Evolutionary conservation across 2,329 filamentous ascomycete species (phyloP).

Genomic region (Xylariomycetidae sp.): DNA sequence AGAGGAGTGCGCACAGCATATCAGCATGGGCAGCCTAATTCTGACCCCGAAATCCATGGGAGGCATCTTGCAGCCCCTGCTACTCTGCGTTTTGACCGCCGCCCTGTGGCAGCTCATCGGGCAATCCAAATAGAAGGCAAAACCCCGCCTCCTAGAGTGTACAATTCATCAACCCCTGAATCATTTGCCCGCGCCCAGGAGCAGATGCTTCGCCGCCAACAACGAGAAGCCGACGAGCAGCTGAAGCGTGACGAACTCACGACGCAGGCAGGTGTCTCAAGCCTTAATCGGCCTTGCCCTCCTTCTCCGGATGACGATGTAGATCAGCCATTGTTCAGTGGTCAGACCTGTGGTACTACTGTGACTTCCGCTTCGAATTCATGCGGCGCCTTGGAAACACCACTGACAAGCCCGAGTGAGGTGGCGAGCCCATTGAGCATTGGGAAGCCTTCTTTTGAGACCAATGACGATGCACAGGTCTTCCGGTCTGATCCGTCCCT

Average conservation of each 20-base stretch:
- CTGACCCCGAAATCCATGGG: constrained; percentile 40
- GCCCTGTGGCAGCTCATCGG: constrained; percentile 45
- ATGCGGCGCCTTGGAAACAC: constrained; percentile 42
- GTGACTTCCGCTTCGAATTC: constrained; percentile 51
- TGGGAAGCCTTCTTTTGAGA: constrained; percentile 29
- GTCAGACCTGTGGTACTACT: constrained; percentile 37
- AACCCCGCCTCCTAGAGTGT: constrained; percentile 29
- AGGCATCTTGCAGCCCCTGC: constrained; percentile 28
- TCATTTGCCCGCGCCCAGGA: constrained; percentile 34
- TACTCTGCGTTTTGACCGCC: constrained; percentile 34
- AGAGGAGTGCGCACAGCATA: constrained; percentile 34
- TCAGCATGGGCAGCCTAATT: constrained; percentile 39
- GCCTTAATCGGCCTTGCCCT: constrained; percentile 34
- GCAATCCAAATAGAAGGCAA: constrained; percentile 33
- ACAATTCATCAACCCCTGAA: constrained; percentile 35
- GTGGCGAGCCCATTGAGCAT: constrained; percentile 44
- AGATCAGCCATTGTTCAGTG: constrained; percentile 31
- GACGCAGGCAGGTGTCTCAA: constrained; percentile 18
- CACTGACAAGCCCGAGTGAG: constrained; percentile 52
- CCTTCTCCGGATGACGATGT: constrained; percentile 42
- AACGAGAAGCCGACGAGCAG: constrained; percentile 30
- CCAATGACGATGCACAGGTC: constrained; percentile 40
- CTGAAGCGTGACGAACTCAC: constrained; percentile 22
- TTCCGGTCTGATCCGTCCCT: constrained; percentile 62
- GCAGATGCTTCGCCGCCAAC: constrained; percentile 25